These are phyloP conservation scores for Vitis riparia DNA, from an alignment of 164 flowering plant genomes.

Conservation along the genomic window DNA sequence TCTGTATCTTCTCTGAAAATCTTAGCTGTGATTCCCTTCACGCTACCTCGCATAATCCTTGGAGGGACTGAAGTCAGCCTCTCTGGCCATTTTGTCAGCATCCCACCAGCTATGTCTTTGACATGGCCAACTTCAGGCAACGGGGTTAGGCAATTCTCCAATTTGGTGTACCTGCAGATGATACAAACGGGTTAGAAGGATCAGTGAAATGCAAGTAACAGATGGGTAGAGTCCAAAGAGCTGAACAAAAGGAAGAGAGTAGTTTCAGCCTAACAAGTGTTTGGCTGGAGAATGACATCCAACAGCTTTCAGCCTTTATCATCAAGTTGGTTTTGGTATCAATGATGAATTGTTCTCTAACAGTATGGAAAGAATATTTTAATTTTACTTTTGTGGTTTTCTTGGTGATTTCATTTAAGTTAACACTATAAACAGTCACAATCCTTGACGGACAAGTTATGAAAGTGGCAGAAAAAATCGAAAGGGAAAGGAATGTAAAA, in stretches of 20 bases:
- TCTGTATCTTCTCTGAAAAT: slow-evolving; percentile 47
- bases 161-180: slow-evolving; percentile 62
- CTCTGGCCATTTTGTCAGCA: slow-evolving; percentile 73
- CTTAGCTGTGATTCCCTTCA: slow-evolving; percentile 59
- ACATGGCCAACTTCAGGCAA: slow-evolving; percentile 60
- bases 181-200: background rate
- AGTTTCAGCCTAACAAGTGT: too few relatives aligned
- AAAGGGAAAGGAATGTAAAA: too few relatives aligned
- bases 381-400: too few relatives aligned
- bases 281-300: background rate
- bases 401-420: too few relatives aligned
- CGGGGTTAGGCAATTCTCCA: slow-evolving; percentile 83
- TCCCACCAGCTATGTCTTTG: slow-evolving; percentile 64
- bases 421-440: too few relatives aligned
- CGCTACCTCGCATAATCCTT: slow-evolving; percentile 60
- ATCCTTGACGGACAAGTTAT: too few relatives aligned
- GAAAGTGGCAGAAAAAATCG: too few relatives aligned
- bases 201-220: background rate
- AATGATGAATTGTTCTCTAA: background rate
- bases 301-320: slow-evolving; percentile 5
- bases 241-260: background rate
- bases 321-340: slow-evolving; percentile 21
- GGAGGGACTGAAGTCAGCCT: slow-evolving; percentile 79
- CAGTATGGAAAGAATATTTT: too few relatives aligned
- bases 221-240: too few relatives aligned